These are phyloP conservation scores for Phragmites australis DNA, from an alignment of 176 grass and related monocot genomes.

Conservation along the genomic window DNA sequence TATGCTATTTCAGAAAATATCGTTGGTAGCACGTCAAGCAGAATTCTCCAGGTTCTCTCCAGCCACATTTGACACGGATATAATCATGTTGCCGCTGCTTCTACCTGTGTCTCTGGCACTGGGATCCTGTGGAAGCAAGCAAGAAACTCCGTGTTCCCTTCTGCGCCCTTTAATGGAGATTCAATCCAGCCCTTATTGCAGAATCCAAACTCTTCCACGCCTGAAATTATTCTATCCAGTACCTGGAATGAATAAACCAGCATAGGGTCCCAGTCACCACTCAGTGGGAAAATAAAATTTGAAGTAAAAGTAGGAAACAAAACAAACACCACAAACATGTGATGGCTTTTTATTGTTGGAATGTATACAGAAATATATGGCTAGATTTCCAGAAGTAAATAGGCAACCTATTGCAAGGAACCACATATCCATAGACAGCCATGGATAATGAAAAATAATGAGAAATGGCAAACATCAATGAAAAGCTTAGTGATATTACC, in stretches of 20 bases:
- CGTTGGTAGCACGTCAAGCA: no score
- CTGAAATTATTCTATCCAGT: conserved; percentile 86
- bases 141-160: conserved; percentile 92
- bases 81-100: no score
- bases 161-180: conserved; percentile 84
- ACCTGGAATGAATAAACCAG: conserved; percentile 48
- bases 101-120: no score
- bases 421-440: not conserved
- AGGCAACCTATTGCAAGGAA: not conserved
- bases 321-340: not conserved
- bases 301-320: not conserved
- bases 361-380: not conserved
- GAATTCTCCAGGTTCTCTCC: no score
- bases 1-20: no score
- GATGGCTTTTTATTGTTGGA: not conserved
- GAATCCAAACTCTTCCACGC: conserved; percentile 85
- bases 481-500: not conserved
- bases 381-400: not conserved
- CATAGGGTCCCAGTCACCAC: not conserved
- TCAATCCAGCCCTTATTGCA: conserved; percentile 77
- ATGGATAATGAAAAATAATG: not conserved
- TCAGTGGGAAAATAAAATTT: not conserved
- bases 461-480: not conserved
- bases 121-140: no score
- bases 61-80: no score